phyloP scores from a whole-genome alignment of 345 rosid species.

The Salix suchowensis region DNA sequence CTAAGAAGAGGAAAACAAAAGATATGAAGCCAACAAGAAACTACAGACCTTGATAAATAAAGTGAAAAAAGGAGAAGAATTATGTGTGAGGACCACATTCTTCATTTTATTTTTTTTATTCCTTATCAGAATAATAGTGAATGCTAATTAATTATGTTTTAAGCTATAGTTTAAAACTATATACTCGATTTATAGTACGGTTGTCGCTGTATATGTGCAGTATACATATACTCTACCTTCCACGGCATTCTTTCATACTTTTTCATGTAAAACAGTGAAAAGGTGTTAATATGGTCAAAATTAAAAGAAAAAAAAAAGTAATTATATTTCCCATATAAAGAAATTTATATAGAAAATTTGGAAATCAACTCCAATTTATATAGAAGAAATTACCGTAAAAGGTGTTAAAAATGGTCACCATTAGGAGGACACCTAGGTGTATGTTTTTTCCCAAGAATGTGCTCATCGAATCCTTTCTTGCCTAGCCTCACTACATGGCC shows the following conservation, averaged over 20 bases:
- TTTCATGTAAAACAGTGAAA: not conserved
- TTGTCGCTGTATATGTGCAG: not conserved
- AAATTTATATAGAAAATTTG: not conserved
- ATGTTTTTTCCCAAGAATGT: too few relatives aligned
- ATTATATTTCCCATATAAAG: not conserved
- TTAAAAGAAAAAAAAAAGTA: not conserved
- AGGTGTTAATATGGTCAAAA: not conserved
- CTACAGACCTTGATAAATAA: not conserved
- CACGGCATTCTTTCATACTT: not conserved
- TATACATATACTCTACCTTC: not conserved
- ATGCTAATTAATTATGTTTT: slow-evolving; percentile 2
- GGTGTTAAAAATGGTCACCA: too few relatives aligned
- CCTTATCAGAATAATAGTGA: slow-evolving; percentile 14
- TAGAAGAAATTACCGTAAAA: too few relatives aligned
- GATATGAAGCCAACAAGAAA: slow-evolving; percentile 13
- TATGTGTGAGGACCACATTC: slow-evolving; percentile 39
- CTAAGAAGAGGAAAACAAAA: not conserved
- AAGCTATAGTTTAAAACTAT: not conserved
- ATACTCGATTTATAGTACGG: not conserved
- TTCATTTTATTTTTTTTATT: slow-evolving; percentile 24
- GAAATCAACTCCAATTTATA: too few relatives aligned
- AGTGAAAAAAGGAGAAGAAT: slow-evolving; percentile 11
- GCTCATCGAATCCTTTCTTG: too few relatives aligned
- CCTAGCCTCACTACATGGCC: too few relatives aligned
- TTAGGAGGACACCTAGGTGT: too few relatives aligned